Evolutionary conservation across 106 monocot species (phyloP).

Genomic region (Dendrobium chrysotoxum): DNA sequence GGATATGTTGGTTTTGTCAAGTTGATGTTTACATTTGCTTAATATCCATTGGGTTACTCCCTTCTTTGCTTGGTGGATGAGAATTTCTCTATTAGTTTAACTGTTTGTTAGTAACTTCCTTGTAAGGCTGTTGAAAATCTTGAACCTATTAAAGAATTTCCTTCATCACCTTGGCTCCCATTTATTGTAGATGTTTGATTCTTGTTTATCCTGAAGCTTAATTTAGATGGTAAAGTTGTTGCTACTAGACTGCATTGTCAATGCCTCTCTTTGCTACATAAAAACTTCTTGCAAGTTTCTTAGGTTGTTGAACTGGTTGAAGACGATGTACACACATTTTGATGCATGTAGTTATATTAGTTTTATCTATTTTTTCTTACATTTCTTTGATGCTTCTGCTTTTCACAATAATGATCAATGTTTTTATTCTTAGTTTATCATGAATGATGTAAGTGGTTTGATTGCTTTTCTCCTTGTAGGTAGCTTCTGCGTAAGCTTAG

Average conservation of each 20-base stretch:
- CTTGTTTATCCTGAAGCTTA: background rate
- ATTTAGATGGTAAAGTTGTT: background rate
- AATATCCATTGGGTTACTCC: background rate
- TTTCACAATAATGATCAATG: background rate
- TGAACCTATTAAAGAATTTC: too few relatives aligned
- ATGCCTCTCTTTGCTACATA: background rate
- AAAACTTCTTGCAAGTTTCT: background rate
- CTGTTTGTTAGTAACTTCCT: too few relatives aligned
- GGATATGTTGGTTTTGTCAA: background rate
- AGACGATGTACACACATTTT: background rate
- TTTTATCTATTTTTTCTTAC: background rate
- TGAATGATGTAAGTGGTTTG: background rate
- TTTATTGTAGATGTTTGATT: background rate
- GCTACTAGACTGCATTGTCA: background rate
- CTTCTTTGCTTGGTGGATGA: too few relatives aligned
- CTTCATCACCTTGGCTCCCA: background rate
- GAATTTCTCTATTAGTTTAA: too few relatives aligned
- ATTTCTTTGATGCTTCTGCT: background rate
- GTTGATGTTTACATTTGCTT: background rate
- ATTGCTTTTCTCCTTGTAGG: background rate
- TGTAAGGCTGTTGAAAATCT: too few relatives aligned
- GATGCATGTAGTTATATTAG: background rate
- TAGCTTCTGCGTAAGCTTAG: conserved; percentile 1
- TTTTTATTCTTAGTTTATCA: background rate
- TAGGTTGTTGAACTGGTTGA: background rate